A percentile compares a stretch with the other conserved stretches of the same genome.
Conservation (phyloP, 2,329 filamentous ascomycete genomes). For the Epichloe baconii region DNA sequence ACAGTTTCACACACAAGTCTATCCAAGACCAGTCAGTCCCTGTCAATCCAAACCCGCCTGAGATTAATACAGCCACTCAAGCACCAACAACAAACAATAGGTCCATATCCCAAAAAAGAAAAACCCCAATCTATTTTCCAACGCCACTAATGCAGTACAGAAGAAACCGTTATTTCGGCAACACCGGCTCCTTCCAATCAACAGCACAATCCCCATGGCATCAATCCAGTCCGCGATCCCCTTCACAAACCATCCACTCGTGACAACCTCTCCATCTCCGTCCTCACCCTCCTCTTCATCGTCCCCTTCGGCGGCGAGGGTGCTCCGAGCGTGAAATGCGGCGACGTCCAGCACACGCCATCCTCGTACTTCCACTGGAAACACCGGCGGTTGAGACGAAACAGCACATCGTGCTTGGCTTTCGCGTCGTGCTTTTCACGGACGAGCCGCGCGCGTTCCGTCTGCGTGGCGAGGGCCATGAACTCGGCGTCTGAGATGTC, state of each 20-base stretch:
- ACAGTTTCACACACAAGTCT: too few relatives aligned
- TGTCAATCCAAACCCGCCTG: too few relatives aligned
- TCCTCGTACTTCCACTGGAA: constrained; percentile 35
- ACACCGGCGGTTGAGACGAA: constrained; percentile 24
- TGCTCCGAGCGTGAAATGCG: constrained; percentile 30
- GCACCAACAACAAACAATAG: too few relatives aligned
- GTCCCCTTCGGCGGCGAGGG: constrained; percentile 15
- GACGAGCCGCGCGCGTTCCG: constrained; percentile 16
- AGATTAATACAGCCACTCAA: too few relatives aligned
- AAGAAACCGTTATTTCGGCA: neutral
- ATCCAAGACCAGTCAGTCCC: too few relatives aligned
- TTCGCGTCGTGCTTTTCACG: constrained; percentile 15
- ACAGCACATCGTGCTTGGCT: constrained; percentile 8
- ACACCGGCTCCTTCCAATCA: constrained; percentile 23
- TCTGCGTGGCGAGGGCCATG: constrained; percentile 15
- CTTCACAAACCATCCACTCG: constrained; percentile 32
- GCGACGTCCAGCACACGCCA: constrained; percentile 29
- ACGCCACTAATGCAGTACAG: neutral
- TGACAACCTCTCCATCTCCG: constrained; percentile 16
- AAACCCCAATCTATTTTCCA: too few relatives aligned
- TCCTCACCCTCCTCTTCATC: constrained; percentile 3
- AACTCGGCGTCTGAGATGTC: constrained; percentile 23
- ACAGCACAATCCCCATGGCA: constrained; percentile 28
- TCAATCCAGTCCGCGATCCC: constrained; percentile 35
- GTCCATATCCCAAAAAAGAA: too few relatives aligned